phyloP scores from a whole-genome alignment of 2,329 filamentous ascomycete species.

The Podosphaera aphanis region DNA sequence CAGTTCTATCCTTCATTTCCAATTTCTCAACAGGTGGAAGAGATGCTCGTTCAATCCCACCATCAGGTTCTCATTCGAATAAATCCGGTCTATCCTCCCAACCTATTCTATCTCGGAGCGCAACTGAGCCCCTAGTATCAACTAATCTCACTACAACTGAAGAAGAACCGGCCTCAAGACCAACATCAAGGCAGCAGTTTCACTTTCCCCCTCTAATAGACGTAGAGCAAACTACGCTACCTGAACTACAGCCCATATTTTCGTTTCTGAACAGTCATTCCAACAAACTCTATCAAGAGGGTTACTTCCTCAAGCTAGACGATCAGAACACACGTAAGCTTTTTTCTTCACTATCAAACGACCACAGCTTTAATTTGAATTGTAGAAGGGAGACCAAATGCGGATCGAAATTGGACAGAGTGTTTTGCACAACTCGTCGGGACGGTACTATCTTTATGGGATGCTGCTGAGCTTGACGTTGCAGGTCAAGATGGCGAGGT shows the following conservation, averaged over 20 bases:
- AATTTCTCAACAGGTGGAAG: constrained; percentile 39
- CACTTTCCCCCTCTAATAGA: constrained; percentile 76
- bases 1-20: constrained; percentile 78
- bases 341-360: constrained; percentile 15
- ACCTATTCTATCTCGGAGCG: neutral
- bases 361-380: neutral
- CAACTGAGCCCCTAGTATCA: neutral
- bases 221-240: constrained; percentile 60
- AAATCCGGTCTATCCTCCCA: constrained; percentile 1
- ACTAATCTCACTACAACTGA: neutral
- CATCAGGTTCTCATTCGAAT: constrained; percentile 2
- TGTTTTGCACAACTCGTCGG: constrained; percentile 93
- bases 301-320: constrained; percentile 90
- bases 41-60: constrained; percentile 16
- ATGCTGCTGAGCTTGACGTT: constrained; percentile 72
- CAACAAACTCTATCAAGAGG: constrained; percentile 94
- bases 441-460: constrained; percentile 86
- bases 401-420: constrained; percentile 79
- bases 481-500: constrained; percentile 70
- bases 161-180: constrained; percentile 27
- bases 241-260: constrained; percentile 86
- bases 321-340: constrained; percentile 74
- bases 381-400: constrained; percentile 63
- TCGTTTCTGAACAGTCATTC: constrained; percentile 81
- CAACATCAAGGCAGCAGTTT: constrained; percentile 65